Evolutionary conservation across 2,329 filamentous ascomycete species (phyloP).

Genomic region (Purpureocillium lavendulum): DNA sequence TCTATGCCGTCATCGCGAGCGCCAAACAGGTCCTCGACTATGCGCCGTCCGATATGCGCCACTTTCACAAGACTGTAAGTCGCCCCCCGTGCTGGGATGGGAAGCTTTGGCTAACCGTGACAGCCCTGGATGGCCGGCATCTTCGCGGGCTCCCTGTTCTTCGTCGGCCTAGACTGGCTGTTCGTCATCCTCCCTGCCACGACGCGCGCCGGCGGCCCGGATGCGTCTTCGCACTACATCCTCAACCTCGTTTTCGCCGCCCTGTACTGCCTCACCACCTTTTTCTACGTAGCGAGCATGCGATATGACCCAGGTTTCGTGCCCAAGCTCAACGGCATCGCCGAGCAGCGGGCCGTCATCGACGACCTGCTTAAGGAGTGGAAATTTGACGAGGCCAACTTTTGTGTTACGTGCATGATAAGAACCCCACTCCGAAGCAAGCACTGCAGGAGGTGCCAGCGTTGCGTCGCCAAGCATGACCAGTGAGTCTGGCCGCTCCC

Average conservation of each 20-base stretch:
- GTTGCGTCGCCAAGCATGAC: constrained; percentile 93
- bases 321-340: constrained; percentile 80
- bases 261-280: constrained; percentile 59
- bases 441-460: constrained; percentile 84
- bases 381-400: constrained; percentile 91
- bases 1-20: constrained; percentile 66
- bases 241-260: constrained; percentile 68
- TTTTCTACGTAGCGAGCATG: constrained; percentile 87
- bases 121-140: constrained; percentile 90
- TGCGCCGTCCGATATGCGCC: constrained; percentile 80
- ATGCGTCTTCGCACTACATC: constrained; percentile 45
- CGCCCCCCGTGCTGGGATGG: background rate
- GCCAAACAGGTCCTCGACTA: constrained; percentile 72
- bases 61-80: constrained; percentile 79
- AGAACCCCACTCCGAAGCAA: constrained; percentile 88
- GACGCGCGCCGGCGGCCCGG: constrained; percentile 11
- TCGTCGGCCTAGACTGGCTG: constrained; percentile 69
- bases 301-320: constrained; percentile 84
- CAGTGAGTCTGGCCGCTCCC: constrained; percentile 58
- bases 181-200: constrained; percentile 56
- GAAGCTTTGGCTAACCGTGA: background rate
- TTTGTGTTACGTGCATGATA: constrained; percentile 92
- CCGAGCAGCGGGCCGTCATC: constrained; percentile 82
- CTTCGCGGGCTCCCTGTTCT: constrained; percentile 79
- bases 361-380: constrained; percentile 76